Percentiles rank a stretch among this genome's conserved stretches.
These are phyloP conservation scores for Rutidosis leptorrhynchoides DNA, from an alignment of 129 eudicot species.

Conservation along the genomic window DNA sequence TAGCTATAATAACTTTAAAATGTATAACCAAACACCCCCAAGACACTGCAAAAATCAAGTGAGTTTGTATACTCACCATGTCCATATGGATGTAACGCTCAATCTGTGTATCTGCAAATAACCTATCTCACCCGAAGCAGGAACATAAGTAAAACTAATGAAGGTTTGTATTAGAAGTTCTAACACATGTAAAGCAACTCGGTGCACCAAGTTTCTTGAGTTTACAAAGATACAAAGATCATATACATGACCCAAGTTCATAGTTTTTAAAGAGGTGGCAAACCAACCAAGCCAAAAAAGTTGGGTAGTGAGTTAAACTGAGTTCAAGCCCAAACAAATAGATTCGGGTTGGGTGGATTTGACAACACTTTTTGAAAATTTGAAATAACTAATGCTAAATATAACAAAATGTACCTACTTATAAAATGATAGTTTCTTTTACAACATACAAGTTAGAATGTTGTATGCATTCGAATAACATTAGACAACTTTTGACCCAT, in stretches of 20 bases:
- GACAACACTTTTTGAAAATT: neutral
- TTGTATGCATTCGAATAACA: too few relatives aligned
- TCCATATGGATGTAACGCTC: conserved; percentile 80
- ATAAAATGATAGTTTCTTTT: too few relatives aligned
- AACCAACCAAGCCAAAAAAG: neutral
- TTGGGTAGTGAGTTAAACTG: neutral
- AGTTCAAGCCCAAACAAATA: neutral
- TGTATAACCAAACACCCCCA: neutral
- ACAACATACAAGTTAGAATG: too few relatives aligned
- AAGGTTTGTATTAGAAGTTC: neutral
- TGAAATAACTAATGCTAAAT: too few relatives aligned
- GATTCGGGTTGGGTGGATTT: neutral
- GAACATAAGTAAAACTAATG: conserved; percentile 17
- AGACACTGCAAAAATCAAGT: neutral
- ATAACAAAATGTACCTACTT: too few relatives aligned
- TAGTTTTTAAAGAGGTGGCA: neutral
- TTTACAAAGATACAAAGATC: neutral
- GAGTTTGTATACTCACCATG: conserved; percentile 44
- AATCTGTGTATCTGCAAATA: conserved; percentile 55
- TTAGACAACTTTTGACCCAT: too few relatives aligned
- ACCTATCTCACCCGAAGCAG: conserved; percentile 36
- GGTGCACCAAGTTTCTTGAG: conserved; percentile 2
- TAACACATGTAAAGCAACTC: conserved; percentile 3
- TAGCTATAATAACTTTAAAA: neutral
- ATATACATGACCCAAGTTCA: neutral